Conservation (phyloP, 2,329 filamentous ascomycete genomes). For the Fusarium camptoceras region DNA sequence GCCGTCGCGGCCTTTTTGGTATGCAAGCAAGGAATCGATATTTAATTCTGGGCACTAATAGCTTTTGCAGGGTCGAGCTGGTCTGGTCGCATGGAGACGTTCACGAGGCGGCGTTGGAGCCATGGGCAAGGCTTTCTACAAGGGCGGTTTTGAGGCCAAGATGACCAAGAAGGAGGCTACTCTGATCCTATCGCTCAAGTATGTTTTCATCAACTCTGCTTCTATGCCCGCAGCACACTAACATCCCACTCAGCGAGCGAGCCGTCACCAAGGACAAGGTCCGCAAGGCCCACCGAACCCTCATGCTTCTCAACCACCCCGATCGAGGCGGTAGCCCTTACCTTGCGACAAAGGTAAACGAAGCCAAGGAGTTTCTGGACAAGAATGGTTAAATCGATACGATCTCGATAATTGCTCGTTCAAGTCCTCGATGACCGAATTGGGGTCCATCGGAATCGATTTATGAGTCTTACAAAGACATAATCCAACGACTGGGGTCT, state of each 20-base stretch:
- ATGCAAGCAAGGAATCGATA: conserved; percentile 38
- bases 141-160: conserved; percentile 95
- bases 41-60: conserved; percentile 17
- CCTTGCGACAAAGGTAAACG: conserved; percentile 96
- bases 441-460: background rate
- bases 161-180: conserved; percentile 95
- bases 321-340: conserved; percentile 97
- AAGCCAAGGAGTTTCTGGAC: conserved; percentile 96
- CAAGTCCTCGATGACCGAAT: conserved; percentile 6
- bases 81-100: conserved; percentile 86
- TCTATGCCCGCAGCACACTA: background rate
- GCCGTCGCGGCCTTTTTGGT: conserved; percentile 66
- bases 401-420: conserved; percentile 17
- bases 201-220: conserved; percentile 45
- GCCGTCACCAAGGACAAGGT: conserved; percentile 91
- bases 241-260: conserved; percentile 73
- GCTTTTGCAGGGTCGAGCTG: conserved; percentile 81
- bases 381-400: conserved; percentile 61
- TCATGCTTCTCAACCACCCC: conserved; percentile 98
- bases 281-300: conserved; percentile 91
- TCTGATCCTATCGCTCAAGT: conserved; percentile 92
- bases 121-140: conserved; percentile 93
- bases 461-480: conserved; percentile 13
- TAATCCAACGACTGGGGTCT: conserved; percentile 26
- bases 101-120: conserved; percentile 82